Evolutionary conservation across 2,329 filamentous ascomycete species (phyloP), one percentile per base, ranked within the genome.

Genomic region (Xylariomycetidae sp.): DNA sequence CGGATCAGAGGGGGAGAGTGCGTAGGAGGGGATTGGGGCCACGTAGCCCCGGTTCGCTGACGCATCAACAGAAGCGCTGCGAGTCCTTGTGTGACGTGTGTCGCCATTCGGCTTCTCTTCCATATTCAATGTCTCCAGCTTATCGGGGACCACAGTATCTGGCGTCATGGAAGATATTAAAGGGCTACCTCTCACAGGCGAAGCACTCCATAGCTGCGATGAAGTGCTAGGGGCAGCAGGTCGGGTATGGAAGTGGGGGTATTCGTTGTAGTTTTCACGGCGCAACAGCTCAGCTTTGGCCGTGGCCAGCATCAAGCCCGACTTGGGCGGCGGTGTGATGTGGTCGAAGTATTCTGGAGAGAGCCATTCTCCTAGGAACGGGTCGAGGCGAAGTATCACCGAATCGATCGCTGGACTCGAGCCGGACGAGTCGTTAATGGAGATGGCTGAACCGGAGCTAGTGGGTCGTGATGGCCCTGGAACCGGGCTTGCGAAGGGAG

Each of bases 321-420:
- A 90, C 26, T 79, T 77, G 0, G 92, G 92, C 9, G 92, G 92
- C 3, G 88, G 85, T 0, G 85, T 90, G 44, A 95, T 95, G 32
- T 84, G 74, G 42, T 95, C 88, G 52, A 90, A 98, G 58, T 98
- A 98, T 53, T 89, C 82, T 1, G 88, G 86, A 2, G 84, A 85
- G 19, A 96, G 70, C 92, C 92, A 98, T 67, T 98, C 92, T 30
- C 92, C 90, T 0, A 98, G 70, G 53, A 93, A 95, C 0, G 89
- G 83, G 60, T 98, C 92, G 5, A 98, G 72, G 1, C 92, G 82
- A 29, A 98, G 63, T 8, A 79, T 69, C 3, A 75, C 65, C 43
- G 76, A 82, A 37, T 69, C 67, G 38, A 74, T 47, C 4, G 47
- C 44, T 6, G 14, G 18, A 15, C 34, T 10, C 14, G 22, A 14